phyloP scores from a whole-genome alignment of 345 rosid genomes.

The Populus nigra region DNA sequence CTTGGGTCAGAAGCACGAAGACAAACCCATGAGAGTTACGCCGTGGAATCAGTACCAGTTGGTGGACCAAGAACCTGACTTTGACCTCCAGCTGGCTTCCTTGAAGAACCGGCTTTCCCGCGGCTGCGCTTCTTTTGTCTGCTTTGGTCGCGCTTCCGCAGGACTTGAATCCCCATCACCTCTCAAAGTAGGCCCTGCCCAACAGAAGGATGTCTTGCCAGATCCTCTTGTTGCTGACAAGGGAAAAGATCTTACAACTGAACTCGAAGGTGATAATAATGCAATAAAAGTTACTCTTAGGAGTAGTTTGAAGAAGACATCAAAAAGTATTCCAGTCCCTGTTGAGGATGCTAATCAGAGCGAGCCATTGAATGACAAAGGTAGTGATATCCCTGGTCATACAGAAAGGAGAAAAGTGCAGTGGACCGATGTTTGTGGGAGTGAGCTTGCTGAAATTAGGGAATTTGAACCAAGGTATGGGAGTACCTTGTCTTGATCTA shows the following conservation, averaged over 20 bases:
- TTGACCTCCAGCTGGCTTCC: conserved; percentile 95
- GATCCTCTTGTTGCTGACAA: conserved; percentile 48
- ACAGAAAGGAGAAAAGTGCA: conserved; percentile 73
- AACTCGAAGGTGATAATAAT: conserved; percentile 41
- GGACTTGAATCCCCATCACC: conserved; percentile 68
- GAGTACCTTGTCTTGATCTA: conserved; percentile 6
- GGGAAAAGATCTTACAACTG: conserved; percentile 33
- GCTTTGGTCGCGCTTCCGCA: conserved; percentile 89
- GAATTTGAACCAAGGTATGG: conserved; percentile 96
- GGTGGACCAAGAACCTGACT: conserved; percentile 74
- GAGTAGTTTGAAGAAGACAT: conserved; percentile 78
- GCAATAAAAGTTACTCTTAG: conserved; percentile 47
- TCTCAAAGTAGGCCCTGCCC: conserved; percentile 77
- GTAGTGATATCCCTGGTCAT: conserved; percentile 40
- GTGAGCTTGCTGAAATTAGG: conserved; percentile 77
- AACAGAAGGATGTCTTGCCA: conserved; percentile 50
- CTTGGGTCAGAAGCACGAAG: conserved; percentile 76
- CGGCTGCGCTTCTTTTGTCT: conserved; percentile 80
- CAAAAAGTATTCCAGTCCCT: conserved; percentile 35
- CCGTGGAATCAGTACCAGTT: conserved; percentile 98
- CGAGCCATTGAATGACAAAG: conserved; percentile 40
- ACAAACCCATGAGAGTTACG: conserved; percentile 87
- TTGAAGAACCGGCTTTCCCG: conserved; percentile 68
- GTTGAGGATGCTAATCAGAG: conserved; percentile 41
- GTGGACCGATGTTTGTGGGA: conserved; percentile 93